Evolutionary conservation across 73 alveolate species (phyloP).

Genomic region (Paramecium bursaria): DNA sequence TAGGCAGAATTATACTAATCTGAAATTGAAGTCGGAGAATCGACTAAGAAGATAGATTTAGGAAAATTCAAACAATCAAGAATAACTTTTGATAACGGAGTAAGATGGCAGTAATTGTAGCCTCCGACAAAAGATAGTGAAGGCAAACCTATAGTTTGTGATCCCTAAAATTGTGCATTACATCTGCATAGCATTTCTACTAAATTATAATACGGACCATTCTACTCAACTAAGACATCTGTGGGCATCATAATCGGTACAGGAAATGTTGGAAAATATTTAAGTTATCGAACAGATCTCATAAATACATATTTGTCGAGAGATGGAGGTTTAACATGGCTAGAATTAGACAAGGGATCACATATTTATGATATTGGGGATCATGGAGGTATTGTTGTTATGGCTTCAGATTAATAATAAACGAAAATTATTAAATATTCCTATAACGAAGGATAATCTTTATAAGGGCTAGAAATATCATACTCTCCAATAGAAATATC

Average conservation of each 20-base stretch:
- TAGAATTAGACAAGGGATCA: conserved; percentile 89
- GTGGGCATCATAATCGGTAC: conserved; percentile 89
- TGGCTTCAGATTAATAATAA: conserved; percentile 80
- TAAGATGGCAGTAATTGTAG: conserved; percentile 80
- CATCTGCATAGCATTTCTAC: conserved; percentile 88
- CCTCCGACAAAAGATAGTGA: conserved; percentile 77
- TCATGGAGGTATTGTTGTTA: conserved; percentile 95
- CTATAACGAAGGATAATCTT: conserved; percentile 89
- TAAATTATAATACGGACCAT: conserved; percentile 78
- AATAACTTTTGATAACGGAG: conserved; percentile 93
- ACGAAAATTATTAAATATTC: conserved; percentile 81
- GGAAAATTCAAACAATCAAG: conserved; percentile 62
- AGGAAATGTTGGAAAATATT: conserved; percentile 88
- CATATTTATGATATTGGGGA: conserved; percentile 94
- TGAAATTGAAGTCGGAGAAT: conserved; percentile 55
- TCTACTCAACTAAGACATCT: conserved; percentile 83
- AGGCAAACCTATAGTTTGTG: conserved; percentile 75
- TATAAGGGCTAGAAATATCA: conserved; percentile 74
- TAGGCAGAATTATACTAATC: conserved; percentile 65
- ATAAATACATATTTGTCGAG: conserved; percentile 86
- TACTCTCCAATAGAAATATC: conserved; percentile 79
- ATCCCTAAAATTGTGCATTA: conserved; percentile 84
- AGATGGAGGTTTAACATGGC: conserved; percentile 95
- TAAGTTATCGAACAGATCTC: conserved; percentile 72
- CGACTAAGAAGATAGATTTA: conserved; percentile 52